phyloP scores from a whole-genome alignment of 192 early-diverging fungal genomes.

The Oehlia diaphana region DNA sequence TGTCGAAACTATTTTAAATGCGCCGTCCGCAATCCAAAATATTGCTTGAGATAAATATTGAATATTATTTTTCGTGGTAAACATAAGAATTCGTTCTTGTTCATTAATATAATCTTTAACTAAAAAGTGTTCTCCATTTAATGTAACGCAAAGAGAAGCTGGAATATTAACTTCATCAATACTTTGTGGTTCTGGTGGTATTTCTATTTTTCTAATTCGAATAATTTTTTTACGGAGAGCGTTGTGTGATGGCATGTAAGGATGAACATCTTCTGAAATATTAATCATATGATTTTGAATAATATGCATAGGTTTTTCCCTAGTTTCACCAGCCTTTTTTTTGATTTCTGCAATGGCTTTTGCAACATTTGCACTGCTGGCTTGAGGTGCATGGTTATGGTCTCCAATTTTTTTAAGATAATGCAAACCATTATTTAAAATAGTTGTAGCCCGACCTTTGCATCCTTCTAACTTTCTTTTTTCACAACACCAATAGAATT shows the following conservation, averaged over 20 bases:
- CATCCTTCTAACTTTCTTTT: background rate
- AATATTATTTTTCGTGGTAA: slow-evolving; percentile 4
- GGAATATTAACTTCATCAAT: background rate
- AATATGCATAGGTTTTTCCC: background rate
- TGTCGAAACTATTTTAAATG: slow-evolving; percentile 4
- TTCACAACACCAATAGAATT: slow-evolving; percentile 10
- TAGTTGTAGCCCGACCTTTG: background rate
- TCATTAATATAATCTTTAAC: background rate
- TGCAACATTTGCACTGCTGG: background rate
- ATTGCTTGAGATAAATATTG: background rate
- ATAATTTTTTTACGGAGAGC: background rate
- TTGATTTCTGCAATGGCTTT: background rate
- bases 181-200: background rate
- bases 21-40: background rate
- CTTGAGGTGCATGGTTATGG: slow-evolving; percentile 11
- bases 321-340: background rate
- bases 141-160: background rate
- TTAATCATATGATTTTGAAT: background rate
- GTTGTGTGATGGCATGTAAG: background rate
- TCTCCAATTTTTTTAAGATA: background rate
- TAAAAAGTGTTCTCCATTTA: background rate
- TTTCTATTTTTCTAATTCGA: no score
- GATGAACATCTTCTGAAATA: background rate
- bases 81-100: background rate
- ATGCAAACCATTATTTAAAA: background rate